A percentile compares a stretch with the other conserved stretches of the same genome.
phyloP scores from a whole-genome alignment of 257 asterid genomes.

The Fraxinus americana region DNA sequence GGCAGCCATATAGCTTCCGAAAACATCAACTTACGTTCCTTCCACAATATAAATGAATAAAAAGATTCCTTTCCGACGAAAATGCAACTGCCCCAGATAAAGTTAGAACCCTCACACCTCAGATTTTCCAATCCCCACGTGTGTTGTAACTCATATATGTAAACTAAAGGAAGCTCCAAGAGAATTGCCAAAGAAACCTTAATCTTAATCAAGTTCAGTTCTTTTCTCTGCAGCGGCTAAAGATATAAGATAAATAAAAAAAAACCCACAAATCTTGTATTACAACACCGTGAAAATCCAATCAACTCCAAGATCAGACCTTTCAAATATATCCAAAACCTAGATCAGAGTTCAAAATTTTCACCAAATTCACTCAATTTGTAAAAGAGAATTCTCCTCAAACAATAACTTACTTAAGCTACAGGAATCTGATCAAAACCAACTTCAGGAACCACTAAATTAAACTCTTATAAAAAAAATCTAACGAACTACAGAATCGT shows the following conservation, averaged over 20 bases:
- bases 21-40: conserved; percentile 33
- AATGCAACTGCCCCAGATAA: neutral
- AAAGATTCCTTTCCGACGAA: conserved; percentile 10
- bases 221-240: neutral
- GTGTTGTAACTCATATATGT: neutral
- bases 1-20: conserved; percentile 63
- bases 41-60: conserved; percentile 20
- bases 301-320: conserved; percentile 25
- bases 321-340: conserved; percentile 17
- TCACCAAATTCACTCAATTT: conserved; percentile 15
- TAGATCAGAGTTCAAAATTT: conserved; percentile 29
- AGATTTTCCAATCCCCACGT: neutral
- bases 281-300: conserved; percentile 27
- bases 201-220: conserved; percentile 16
- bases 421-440: conserved; percentile 17
- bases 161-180: conserved; percentile 5
- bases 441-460: conserved; percentile 20
- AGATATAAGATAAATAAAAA: neutral
- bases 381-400: conserved; percentile 16
- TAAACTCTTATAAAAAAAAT: neutral
- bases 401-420: conserved; percentile 5
- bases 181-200: conserved; percentile 6
- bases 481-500: conserved; percentile 9
- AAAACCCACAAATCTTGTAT: conserved; percentile 11
- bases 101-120: neutral